Evolutionary conservation across 345 rosid genomes (phyloP), one percentile per base, ranked within the genome.

Genomic region (Gossypium stocksii): DNA sequence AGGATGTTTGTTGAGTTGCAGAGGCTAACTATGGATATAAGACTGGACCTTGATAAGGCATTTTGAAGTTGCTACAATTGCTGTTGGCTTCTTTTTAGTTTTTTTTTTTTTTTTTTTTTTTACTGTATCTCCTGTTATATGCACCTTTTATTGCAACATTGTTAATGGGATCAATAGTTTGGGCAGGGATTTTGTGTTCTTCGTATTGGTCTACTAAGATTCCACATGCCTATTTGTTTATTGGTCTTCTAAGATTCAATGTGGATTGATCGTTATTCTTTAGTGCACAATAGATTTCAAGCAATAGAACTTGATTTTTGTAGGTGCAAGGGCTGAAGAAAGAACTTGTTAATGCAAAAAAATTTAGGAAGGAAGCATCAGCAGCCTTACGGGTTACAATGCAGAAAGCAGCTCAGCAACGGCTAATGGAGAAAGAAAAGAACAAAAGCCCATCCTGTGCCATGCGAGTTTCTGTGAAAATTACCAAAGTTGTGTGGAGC

Each of bases 371-470:
- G 83, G 86, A 68, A 23, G 96, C 98, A 76, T 93, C 94, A 77
- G 83, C 80, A 63, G 88, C 90, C 43, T 83, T 95, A 78, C 82
- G 97, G 80, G 80, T 74, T 77, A 90, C 91, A 27, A 78, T 95
- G 75, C 98, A 95, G 85, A 89, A 90, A 72, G 97, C 98, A 66
- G 99, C 98, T 70, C 97, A 95, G 82, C 81, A 82, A 73, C 87
- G 93, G 66, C 61, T 95, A 63, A 89, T 81, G 97, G 98, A 91
- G 87, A 95, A 95, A 85, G 98, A 95, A 81, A 94, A 94, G 80
- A 95, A 89, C 83, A 95, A 93, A 86, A 90, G 98, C 70, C 97
- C 99, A 60, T 95, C 99, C 19, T 93, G 81, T 86, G 99, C 99
- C 73, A 95, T 95, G 99, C 94, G 97, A 52, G 89, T 95, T 74